phyloP scores from a whole-genome alignment of 2,329 filamentous ascomycete species.

The Corniculantispora saksenae region DNA sequence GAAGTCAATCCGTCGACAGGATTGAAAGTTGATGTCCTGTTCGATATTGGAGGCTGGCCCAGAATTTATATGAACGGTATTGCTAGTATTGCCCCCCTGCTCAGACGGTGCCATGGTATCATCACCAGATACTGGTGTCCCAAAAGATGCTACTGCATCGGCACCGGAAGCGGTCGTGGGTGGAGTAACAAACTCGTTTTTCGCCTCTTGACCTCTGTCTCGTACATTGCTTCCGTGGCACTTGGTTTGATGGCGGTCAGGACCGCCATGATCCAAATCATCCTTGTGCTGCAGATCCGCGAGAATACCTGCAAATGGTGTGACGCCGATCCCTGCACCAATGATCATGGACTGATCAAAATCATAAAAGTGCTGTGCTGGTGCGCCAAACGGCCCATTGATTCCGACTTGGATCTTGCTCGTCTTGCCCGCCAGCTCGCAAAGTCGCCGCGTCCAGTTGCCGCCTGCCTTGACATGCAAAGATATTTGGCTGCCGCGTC shows the following conservation, averaged over 20 bases:
- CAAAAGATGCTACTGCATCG: no score
- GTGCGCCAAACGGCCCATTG: conserved; percentile 59
- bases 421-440: conserved; percentile 44
- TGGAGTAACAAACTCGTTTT: no score
- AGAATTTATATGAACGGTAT: no score
- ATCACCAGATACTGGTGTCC: no score
- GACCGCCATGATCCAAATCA: conserved; percentile 34
- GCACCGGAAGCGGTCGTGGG: no score
- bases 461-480: conserved; percentile 61
- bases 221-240: conserved; percentile 38
- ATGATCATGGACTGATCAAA: conserved; percentile 58
- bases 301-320: conserved; percentile 58
- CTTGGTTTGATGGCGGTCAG: conserved; percentile 26
- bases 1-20: conserved; percentile 57
- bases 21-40: no score
- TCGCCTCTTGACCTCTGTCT: no score
- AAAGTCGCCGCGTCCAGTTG: conserved; percentile 53
- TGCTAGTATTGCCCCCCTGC: no score
- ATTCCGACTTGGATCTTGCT: conserved; percentile 51
- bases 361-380: conserved; percentile 59
- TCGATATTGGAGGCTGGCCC: no score
- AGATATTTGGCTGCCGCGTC: conserved; percentile 51
- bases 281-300: conserved; percentile 54
- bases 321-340: conserved; percentile 58
- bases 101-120: no score